phyloP scores from a whole-genome alignment of 495 filamentous ascomycete species.

The Massariosphaeria phaeospora region DNA sequence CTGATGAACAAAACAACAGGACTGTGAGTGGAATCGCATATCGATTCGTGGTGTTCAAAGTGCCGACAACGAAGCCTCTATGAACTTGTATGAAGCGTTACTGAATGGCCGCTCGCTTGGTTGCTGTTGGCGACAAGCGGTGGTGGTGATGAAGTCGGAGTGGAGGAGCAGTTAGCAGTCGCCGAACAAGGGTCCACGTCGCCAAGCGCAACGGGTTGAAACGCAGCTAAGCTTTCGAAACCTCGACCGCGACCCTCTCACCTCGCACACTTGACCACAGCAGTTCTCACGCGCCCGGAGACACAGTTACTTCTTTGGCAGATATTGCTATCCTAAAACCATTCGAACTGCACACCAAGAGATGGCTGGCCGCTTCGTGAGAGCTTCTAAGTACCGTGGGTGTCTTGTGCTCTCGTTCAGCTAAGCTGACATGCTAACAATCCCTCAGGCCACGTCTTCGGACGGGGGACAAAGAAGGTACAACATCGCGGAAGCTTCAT shows the following conservation, averaged over 20 bases:
- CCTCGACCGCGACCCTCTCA: background rate
- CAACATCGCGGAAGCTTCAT: background rate
- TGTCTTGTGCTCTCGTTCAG: conserved; percentile 38
- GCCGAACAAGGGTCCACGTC: background rate
- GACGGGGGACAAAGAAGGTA: conserved; percentile 81
- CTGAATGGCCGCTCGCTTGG: no score
- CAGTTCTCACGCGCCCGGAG: conserved; percentile 1
- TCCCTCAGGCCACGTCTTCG: conserved; percentile 88
- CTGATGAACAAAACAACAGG: no score
- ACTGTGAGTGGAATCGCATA: no score
- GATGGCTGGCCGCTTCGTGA: conserved; percentile 97
- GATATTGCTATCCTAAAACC: background rate
- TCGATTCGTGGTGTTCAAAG: no score
- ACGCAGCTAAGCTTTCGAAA: conserved; percentile 8
- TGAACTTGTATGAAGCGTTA: no score
- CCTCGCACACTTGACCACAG: background rate
- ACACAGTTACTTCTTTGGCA: background rate
- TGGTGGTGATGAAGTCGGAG: background rate
- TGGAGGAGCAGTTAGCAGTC: background rate
- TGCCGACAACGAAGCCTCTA: no score
- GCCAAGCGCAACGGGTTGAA: conserved; percentile 2
- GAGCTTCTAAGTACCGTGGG: conserved; percentile 98
- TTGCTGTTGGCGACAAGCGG: no score
- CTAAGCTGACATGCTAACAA: conserved; percentile 36
- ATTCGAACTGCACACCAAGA: conserved; percentile 5